Base-by-base conservation (phyloP, 257 asterid species). In the Linderniella brevidens region DNA sequence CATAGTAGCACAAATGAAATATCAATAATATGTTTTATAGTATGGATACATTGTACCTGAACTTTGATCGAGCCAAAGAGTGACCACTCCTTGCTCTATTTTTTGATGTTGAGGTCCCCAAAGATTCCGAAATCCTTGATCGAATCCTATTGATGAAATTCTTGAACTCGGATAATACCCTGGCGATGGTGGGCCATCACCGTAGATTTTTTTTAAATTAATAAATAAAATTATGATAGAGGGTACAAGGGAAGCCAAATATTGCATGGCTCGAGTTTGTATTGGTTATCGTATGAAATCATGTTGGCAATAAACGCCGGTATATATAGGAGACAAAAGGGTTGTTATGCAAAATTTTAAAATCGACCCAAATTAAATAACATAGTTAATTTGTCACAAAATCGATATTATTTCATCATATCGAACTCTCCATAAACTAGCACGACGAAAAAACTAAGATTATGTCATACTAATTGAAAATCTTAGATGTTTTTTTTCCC, bases 31-130 rank as follows among this genome's bases (percentile, higher is more conserved):
- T 25, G 13, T 17, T 29, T 25, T 20, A 29, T 14, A 32, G 13
- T 4, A 7, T 12, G 14, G 15, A 14, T 41, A 25, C 13, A 41
- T 4, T 36, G 19, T 55, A 71, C 97, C 97, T 52, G 93, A 52
- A 57, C 10, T 73, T 47, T 40, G 57, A 55, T 86, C 94, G 11
- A 86, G 94, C 94, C 82, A 82, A 25, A 80, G 59, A 17, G 90
- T 63, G 44, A 86, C 71, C 3, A 74, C 41, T 8, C 64, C 82
- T 9, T 71, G 76, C 54, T 82, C 77, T 19, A 79, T 5, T 3
- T 64, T 67, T 64, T 86, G 97, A 38, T 82, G 81, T 55, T 77
- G 93, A 64, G 92, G 77, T 38, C 97, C 97, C 97, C 97, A 86
- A 41, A 61, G 80, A 39, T 68, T 82, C 48, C 53, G 46, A 49